A percentile compares a stretch with the other conserved stretches of the same genome.
These are phyloP conservation scores for Dryas alaskensis DNA, from an alignment of 306 rosid genomes.

Conservation along the genomic window DNA sequence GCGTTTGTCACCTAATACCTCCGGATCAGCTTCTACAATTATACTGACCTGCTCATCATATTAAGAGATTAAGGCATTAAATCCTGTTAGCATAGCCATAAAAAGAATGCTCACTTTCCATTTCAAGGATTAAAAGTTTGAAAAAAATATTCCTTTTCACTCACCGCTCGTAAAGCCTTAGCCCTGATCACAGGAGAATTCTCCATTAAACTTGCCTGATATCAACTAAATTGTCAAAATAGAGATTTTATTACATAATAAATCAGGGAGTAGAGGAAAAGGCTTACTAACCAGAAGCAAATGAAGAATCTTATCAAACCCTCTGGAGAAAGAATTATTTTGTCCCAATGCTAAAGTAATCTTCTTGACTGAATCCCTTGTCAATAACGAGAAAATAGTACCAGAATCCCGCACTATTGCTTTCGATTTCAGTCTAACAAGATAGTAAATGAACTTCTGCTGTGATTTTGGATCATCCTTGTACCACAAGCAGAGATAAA, in stretches of 20 bases:
- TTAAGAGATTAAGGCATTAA: slow-evolving; percentile 12
- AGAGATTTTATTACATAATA: slow-evolving; percentile 18
- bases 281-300: slow-evolving; percentile 77
- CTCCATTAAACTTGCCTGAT: slow-evolving; percentile 83
- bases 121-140: slow-evolving; percentile 11
- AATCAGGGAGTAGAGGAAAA: slow-evolving; percentile 24
- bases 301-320: slow-evolving; percentile 89
- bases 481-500: slow-evolving; percentile 90
- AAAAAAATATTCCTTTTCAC: slow-evolving; percentile 22
- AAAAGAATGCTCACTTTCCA: slow-evolving; percentile 25
- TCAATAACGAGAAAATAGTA: slow-evolving; percentile 54
- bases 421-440: slow-evolving; percentile 86
- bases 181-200: slow-evolving; percentile 90
- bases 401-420: slow-evolving; percentile 79
- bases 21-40: slow-evolving; percentile 98
- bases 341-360: slow-evolving; percentile 80
- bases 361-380: slow-evolving; percentile 73
- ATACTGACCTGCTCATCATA: slow-evolving; percentile 82
- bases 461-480: slow-evolving; percentile 85
- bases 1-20: slow-evolving; percentile 84
- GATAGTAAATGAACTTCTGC: slow-evolving; percentile 55
- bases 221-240: slow-evolving; percentile 21
- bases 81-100: slow-evolving; percentile 4
- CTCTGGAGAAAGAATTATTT: slow-evolving; percentile 86
- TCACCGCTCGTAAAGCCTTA: slow-evolving; percentile 93